phyloP scores from a whole-genome alignment of 2,329 filamentous ascomycete genomes.

The Aspergillus sp. region DNA sequence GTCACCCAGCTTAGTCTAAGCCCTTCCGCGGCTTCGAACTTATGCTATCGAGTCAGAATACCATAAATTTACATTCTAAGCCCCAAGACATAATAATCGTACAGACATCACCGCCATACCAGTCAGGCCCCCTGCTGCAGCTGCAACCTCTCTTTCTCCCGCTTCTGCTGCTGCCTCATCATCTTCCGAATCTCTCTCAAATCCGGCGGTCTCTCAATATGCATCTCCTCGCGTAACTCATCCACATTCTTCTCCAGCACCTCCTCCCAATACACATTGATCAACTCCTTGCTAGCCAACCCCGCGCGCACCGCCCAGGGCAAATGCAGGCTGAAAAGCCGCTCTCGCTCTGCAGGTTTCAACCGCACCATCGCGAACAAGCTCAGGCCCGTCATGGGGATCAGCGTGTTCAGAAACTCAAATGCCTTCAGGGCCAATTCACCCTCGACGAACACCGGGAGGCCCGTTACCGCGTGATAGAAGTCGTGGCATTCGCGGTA shows the following conservation, averaged over 20 bases:
- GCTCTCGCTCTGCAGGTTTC: conserved; percentile 54
- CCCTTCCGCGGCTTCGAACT: too few species aligned
- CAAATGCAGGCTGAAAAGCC: conserved; percentile 59
- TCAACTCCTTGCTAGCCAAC: conserved; percentile 64
- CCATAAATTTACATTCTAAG: too few species aligned
- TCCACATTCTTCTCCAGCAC: conserved; percentile 75
- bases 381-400: conserved; percentile 91
- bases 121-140: background rate
- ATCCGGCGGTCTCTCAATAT: conserved; percentile 83
- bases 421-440: conserved; percentile 97
- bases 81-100: too few species aligned
- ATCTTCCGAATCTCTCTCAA: conserved; percentile 66
- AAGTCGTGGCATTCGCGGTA: conserved; percentile 98
- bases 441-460: conserved; percentile 88
- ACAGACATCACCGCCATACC: too few species aligned
- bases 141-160: conserved; percentile 45
- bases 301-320: conserved; percentile 91
- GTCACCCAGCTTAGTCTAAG: too few species aligned
- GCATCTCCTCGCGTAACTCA: conserved; percentile 63
- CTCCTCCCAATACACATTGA: conserved; percentile 98
- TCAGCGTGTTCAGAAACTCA: conserved; percentile 86
- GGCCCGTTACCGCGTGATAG: conserved; percentile 85
- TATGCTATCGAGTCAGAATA: too few species aligned
- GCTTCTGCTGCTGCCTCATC: conserved; percentile 61
- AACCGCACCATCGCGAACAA: conserved; percentile 61